Evolutionary conservation across 345 rosid genomes (phyloP), one percentile per base, ranked within the genome.

Genomic region (Tarenaya hassleriana): DNA sequence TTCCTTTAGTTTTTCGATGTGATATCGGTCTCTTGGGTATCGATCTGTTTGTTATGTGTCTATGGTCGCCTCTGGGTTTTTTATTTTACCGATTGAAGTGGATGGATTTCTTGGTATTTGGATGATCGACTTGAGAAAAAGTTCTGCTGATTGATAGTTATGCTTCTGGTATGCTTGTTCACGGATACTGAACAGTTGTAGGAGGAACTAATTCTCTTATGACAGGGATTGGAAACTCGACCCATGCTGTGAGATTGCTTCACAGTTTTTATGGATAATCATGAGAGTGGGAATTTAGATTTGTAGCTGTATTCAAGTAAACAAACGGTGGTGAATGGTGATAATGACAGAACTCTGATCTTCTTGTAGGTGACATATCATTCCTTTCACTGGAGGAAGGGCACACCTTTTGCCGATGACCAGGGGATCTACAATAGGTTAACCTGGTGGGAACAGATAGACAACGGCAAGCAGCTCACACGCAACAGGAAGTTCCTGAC

Each of bases 391-490:
- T 80, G 91, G 91, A 83, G 78, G 77, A 83, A 83, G 63, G 92
- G 92, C 56, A 80, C 84, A 6, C 92, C 92, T 0, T 83, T 83
- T 45, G 76, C 76, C 1, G 92, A 83, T 66, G 92, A 83, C 57
- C 88, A 80, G 63, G 88, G 92, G 10, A 71, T 84, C 72, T 81
- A 81, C 75, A 84, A 84, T 19, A 37, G 75, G 42, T 50, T 83
- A 65, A 83, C 88, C 32, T 83, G 88, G 92, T 80, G 88, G 87
- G 92, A 83, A 64, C 92, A 83, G 68, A 78, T 83, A 18, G 94
- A 81, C 41, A 84, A 63, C 45, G 95, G 95, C 61, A 86, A 86
- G 72, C 92, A 86, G 61, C 89, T 86, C 49, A 86, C 95, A 1
- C 85, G 84, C 43, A 79, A 86, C 47, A 64, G 90, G 37, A 84